A percentile compares a stretch with the other conserved stretches of the same genome.
These are phyloP conservation scores for Aspergillus udagawae DNA, from an alignment of 2,329 filamentous ascomycete genomes.

Conservation along the genomic window DNA sequence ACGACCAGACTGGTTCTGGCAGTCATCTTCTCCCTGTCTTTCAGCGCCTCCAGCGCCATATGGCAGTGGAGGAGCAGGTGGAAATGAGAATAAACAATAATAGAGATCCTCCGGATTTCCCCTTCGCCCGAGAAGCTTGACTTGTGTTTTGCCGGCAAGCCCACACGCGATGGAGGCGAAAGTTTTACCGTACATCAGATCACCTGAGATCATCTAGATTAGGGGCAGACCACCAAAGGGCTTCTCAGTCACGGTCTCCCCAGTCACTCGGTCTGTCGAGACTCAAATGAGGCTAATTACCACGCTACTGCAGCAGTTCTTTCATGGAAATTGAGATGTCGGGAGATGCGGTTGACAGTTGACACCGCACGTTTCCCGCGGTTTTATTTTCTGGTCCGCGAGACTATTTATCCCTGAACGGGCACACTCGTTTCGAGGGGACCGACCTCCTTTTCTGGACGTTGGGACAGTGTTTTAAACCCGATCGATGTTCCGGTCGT, in stretches of 20 bases:
- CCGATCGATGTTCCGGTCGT: not conserved
- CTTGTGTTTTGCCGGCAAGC: conserved; percentile 1
- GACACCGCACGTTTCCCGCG: not conserved
- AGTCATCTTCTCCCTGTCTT: not conserved
- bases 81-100: conserved; percentile 8
- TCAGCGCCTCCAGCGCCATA: not conserved
- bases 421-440: not conserved
- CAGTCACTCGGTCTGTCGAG: not conserved
- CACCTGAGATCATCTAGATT: not conserved
- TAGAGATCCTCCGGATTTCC: conserved; percentile 20
- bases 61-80: conserved; percentile 12
- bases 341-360: not conserved
- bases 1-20: not conserved
- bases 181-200: not conserved
- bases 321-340: not conserved
- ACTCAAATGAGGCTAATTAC: not conserved
- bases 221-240: not conserved
- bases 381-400: not conserved
- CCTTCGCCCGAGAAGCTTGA: conserved; percentile 25
- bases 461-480: not conserved
- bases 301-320: not conserved
- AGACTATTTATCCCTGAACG: not conserved
- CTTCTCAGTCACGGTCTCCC: not conserved
- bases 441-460: not conserved
- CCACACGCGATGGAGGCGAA: no score